These are phyloP conservation scores for Wickerhamomyces kurtzmanii DNA, from an alignment of 805 yeast species.

Conservation along the genomic window DNA sequence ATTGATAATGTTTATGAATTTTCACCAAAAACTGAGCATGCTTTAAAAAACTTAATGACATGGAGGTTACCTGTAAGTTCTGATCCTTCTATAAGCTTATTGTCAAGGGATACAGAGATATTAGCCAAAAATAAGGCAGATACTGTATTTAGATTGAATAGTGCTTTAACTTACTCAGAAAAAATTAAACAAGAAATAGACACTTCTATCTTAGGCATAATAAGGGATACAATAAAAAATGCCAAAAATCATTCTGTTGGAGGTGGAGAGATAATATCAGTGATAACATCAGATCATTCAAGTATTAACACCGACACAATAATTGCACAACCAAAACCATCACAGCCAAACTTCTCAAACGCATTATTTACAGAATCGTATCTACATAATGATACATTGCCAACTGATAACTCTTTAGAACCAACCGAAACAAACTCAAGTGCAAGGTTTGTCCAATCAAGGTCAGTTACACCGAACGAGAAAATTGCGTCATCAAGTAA, in stretches of 20 bases:
- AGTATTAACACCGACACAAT: not conserved
- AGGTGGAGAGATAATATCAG: not conserved
- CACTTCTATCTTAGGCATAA: constrained; percentile 49
- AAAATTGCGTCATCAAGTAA: constrained; percentile 19
- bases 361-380: constrained; percentile 30
- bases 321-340: constrained; percentile 14
- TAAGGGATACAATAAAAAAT: constrained; percentile 51
- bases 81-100: constrained; percentile 52
- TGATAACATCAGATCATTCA: constrained; percentile 2
- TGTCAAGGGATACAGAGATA: constrained; percentile 59
- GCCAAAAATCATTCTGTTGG: constrained; percentile 22
- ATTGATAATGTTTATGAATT: constrained; percentile 22
- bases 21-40: constrained; percentile 54
- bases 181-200: constrained; percentile 76
- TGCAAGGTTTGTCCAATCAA: constrained; percentile 16
- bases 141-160: constrained; percentile 58
- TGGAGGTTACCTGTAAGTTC: constrained; percentile 39
- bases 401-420: constrained; percentile 13
- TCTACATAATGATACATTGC: constrained; percentile 28
- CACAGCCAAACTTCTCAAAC: constrained; percentile 10
- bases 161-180: constrained; percentile 65
- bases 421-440: constrained; percentile 4
- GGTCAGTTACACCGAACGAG: constrained; percentile 39
- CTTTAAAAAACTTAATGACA: constrained; percentile 32
- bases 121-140: constrained; percentile 59